Base-by-base conservation (phyloP, 1,284 basidiomycete genomes). In the Ganoderma lingzhi region DNA sequence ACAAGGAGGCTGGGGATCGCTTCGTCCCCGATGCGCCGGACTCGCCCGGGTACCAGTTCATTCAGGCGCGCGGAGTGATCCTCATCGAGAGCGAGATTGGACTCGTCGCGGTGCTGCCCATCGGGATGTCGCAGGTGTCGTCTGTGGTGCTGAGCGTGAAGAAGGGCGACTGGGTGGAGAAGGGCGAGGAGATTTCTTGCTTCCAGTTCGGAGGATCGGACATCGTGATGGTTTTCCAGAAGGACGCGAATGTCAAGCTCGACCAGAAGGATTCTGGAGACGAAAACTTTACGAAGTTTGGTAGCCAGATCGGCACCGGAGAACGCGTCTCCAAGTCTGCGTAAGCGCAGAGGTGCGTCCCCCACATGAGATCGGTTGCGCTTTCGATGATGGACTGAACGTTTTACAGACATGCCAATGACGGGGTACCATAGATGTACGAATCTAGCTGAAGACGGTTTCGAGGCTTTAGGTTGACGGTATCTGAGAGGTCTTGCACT, bases 71-170 rank as follows among this genome's bases (percentile, higher is more conserved):
- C 63, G 75, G 62, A 10, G 44, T 71, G 51, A 59, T 76, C 45
- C 62, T 76, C 62, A 76, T 76, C 62, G 73, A 74, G 39, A 70
- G 60, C 62, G 62, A 64, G 9, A 45, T 75, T 45, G 75, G 75
- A 12, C 70, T 71, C 65, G 75, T 76, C 67, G 75, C 75, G 32
- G 71, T 75, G 56, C 69, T 76, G 37, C 74, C 75, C 30, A 74
- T 75, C 51, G 75, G 75, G 17, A 76, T 76, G 75, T 72, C 74
- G 48, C 74, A 75, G 69, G 71, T 76, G 41, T 75, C 73, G 64
- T 75, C 74, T 37, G 74, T 76, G 23, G 45, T 69, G 68, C 67
- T 73, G 44, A 71, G 62, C 66, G 72, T 76, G 30, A 37, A 72
- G 59, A n/a, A 14, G 55, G 70, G 70, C 32, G 67, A 71, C 35